Conservation (phyloP, 2,329 filamentous ascomycete genomes). For the Calonectria leucothoes region DNA sequence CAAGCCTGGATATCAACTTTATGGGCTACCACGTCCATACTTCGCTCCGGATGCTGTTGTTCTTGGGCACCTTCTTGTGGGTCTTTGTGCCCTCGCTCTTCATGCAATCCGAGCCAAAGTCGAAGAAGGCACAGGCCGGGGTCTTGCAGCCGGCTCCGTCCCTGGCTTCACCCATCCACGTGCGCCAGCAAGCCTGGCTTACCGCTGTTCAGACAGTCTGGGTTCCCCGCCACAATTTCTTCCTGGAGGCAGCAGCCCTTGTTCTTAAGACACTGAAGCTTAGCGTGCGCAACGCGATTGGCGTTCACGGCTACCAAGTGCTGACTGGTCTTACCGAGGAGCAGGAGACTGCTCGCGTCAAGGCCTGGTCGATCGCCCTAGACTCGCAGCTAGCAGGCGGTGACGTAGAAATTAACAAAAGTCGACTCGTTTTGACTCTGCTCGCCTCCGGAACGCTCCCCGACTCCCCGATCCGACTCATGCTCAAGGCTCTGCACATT, state of each 20-base stretch:
- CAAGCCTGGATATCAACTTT: constrained; percentile 62
- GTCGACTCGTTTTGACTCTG: constrained; percentile 84
- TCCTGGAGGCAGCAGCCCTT: constrained; percentile 86
- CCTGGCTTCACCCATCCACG: constrained; percentile 83
- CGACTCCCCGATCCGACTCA: constrained; percentile 82
- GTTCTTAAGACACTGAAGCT: constrained; percentile 85
- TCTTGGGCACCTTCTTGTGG: constrained; percentile 67
- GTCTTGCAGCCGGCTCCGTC: constrained; percentile 71
- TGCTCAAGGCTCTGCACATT: constrained; percentile 93
- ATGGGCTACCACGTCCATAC: constrained; percentile 66
- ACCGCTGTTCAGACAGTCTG: constrained; percentile 93
- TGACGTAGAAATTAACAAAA: constrained; percentile 89
- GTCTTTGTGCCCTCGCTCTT: constrained; percentile 67
- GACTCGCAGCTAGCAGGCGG: constrained; percentile 94
- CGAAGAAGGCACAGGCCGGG: constrained; percentile 60
- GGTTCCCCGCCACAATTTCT: constrained; percentile 88
- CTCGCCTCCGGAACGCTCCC: constrained; percentile 90
- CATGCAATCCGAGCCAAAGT: constrained; percentile 56
- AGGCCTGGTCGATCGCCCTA: constrained; percentile 92
- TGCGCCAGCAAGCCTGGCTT: constrained; percentile 90
- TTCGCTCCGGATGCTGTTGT: constrained; percentile 63
- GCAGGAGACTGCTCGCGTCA: constrained; percentile 86
- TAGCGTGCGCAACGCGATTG: constrained; percentile 81
- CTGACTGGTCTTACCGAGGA: constrained; percentile 85
- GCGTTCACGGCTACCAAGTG: constrained; percentile 80